A percentile compares a stretch with the other conserved stretches of the same genome.
Evolutionary conservation across 441 rosid genomes (phyloP).

Genomic region (Melastoma candidum): DNA sequence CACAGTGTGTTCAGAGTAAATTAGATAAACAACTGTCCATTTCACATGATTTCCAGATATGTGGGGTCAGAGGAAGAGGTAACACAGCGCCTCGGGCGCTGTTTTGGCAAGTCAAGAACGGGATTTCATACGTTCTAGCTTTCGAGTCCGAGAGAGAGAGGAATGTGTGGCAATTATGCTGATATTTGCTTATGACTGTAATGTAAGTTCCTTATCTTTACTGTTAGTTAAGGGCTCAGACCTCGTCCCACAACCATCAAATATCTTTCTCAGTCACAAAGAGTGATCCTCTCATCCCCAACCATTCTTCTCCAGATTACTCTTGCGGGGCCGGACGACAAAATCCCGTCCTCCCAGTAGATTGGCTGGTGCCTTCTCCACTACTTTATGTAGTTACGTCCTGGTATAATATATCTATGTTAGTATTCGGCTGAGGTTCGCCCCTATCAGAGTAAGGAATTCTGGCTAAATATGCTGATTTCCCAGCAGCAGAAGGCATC

Average conservation of each 20-base stretch:
- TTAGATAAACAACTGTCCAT: too few species aligned
- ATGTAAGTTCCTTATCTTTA: constrained; percentile 42
- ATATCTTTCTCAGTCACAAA: too few species aligned
- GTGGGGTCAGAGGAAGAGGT: constrained; percentile 98
- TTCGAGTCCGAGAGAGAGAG: constrained; percentile 86
- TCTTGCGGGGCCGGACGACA: constrained; percentile 84
- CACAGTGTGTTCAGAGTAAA: too few species aligned
- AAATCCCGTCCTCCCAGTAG: constrained; percentile 32
- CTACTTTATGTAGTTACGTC: constrained; percentile 37
- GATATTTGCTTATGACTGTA: constrained; percentile 88
- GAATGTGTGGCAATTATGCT: constrained; percentile 80
- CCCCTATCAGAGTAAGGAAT: too few species aligned
- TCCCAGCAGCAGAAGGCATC: too few species aligned
- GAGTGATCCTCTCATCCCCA: background rate
- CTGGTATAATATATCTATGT: too few species aligned
- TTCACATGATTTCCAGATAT: constrained; percentile 34
- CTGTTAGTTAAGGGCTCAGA: too few species aligned
- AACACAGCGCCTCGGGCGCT: constrained; percentile 91
- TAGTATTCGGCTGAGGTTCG: too few species aligned
- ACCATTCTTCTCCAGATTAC: constrained; percentile 37
- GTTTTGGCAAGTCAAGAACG: constrained; percentile 86
- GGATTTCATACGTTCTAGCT: constrained; percentile 64
- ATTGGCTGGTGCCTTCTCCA: constrained; percentile 5
- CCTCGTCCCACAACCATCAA: background rate
- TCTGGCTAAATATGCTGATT: too few species aligned